Evolutionary conservation across 2,329 filamentous ascomycete species (phyloP).

Genomic region (Aspergillus carbonarius): DNA sequence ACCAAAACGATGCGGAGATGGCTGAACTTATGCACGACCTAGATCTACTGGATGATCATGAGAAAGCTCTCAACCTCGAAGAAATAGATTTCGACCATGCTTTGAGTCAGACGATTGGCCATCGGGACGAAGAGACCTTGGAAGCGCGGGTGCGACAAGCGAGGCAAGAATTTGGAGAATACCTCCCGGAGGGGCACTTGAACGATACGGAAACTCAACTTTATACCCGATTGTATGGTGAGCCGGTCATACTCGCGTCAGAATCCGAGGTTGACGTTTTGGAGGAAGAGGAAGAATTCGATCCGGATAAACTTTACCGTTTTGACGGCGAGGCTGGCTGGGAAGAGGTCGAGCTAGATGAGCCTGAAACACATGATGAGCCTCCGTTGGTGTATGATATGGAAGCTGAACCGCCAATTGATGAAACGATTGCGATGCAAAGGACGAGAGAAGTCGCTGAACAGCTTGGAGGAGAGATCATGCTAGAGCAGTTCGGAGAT

Average conservation of each 20-base stretch:
- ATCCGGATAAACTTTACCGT: conserved; percentile 37
- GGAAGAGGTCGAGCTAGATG: conserved; percentile 11
- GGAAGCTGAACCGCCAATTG: conserved; percentile 24
- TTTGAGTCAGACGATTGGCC: conserved; percentile 30
- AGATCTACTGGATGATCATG: conserved; percentile 29
- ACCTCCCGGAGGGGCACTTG: conserved; percentile 69
- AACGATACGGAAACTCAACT: conserved; percentile 68
- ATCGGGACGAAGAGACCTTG: conserved; percentile 33
- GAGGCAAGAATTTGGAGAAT: conserved; percentile 73
- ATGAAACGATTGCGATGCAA: conserved; percentile 33
- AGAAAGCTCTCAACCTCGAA: conserved; percentile 23
- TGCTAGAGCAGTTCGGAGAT: conserved; percentile 45
- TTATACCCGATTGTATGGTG: conserved; percentile 79
- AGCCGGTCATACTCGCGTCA: conserved; percentile 53
- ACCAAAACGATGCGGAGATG: conserved; percentile 36
- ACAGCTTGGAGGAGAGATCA: conserved; percentile 41
- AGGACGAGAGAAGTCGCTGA: conserved; percentile 41
- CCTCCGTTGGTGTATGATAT: conserved; percentile 31
- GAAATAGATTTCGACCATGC: conserved; percentile 29
- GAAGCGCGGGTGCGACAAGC: conserved; percentile 62
- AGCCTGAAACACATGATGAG: conserved; percentile 21
- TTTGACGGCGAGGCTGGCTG: conserved; percentile 35
- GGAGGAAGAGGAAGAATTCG: conserved; percentile 28
- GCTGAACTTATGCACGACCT: conserved; percentile 37
- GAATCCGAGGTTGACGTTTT: conserved; percentile 25